Evolutionary conservation across 176 grass and related monocot genomes (phyloP).

Genomic region (Aegilops longissima): DNA sequence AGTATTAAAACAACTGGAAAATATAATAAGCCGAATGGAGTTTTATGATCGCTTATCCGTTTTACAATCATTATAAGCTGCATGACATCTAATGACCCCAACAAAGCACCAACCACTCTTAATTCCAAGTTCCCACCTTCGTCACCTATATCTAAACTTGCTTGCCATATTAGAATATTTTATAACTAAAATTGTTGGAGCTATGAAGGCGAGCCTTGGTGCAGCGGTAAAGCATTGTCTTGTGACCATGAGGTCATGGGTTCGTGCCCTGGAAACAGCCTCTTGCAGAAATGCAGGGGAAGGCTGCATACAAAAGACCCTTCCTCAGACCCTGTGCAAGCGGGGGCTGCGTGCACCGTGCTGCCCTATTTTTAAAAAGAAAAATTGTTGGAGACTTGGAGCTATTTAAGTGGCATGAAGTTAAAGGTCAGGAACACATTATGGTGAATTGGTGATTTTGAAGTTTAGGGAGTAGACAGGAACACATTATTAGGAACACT

Average conservation of each 20-base stretch:
- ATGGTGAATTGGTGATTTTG: background rate
- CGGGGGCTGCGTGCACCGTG: too few species aligned
- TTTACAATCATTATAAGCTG: background rate
- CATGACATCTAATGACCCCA: background rate
- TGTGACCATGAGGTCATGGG: too few species aligned
- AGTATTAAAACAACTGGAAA: background rate
- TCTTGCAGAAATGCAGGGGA: too few species aligned
- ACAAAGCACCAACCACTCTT: background rate
- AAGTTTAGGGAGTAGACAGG: constrained; percentile 2
- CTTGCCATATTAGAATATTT: background rate
- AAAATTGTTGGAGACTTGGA: background rate
- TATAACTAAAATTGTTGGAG: background rate
- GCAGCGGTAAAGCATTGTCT: too few species aligned
- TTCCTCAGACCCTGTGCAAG: too few species aligned
- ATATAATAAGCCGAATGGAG: background rate
- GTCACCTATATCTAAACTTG: background rate
- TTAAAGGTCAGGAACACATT: background rate
- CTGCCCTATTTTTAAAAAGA: too few species aligned
- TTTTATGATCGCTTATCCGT: background rate
- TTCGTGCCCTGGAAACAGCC: too few species aligned
- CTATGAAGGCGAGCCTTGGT: too few species aligned
- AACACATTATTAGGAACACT: background rate
- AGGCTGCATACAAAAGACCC: too few species aligned
- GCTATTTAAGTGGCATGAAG: background rate
- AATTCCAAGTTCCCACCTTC: background rate